Conservation (phyloP, 805 yeast species). For the Candida odintsovae region DNA sequence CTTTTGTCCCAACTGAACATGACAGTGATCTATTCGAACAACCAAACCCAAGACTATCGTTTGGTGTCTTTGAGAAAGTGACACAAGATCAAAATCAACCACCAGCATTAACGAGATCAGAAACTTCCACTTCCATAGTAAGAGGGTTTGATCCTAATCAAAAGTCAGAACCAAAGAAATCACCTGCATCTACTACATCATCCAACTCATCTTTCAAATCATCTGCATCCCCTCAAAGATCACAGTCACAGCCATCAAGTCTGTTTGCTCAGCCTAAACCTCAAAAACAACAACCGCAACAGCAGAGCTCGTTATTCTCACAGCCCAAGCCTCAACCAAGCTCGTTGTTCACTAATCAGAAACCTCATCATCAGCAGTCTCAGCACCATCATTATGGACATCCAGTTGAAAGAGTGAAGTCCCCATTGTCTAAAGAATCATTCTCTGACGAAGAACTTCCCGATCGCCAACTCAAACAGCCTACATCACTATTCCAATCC, state of each 20-base stretch:
- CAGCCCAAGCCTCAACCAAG: background rate
- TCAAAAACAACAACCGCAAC: background rate
- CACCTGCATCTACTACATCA: slow-evolving; percentile 2
- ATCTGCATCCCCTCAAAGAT: slow-evolving; percentile 2
- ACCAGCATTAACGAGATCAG: slow-evolving; percentile 17
- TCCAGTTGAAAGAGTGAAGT: slow-evolving; percentile 14
- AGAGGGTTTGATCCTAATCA: slow-evolving; percentile 23
- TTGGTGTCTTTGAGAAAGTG: slow-evolving; percentile 18
- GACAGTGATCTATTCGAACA: slow-evolving; percentile 24
- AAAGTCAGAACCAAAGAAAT: background rate
- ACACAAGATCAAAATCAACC: background rate
- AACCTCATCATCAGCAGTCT: background rate
- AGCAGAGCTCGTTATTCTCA: background rate
- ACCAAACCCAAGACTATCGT: slow-evolving; percentile 25
- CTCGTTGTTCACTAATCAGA: slow-evolving; percentile 3
- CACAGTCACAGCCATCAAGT: slow-evolving; percentile 2
- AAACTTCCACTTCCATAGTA: slow-evolving; percentile 24
- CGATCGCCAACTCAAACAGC: background rate
- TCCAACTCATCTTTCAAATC: background rate
- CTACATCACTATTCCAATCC: slow-evolving; percentile 7
- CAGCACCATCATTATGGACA: background rate
- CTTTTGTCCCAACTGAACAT: slow-evolving; percentile 5
- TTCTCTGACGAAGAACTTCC: slow-evolving; percentile 1
- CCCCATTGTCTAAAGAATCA: slow-evolving; percentile 22
- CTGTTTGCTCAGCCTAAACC: background rate